phyloP scores from a whole-genome alignment of 129 eudicot genomes.

The Escallonia rubra region DNA sequence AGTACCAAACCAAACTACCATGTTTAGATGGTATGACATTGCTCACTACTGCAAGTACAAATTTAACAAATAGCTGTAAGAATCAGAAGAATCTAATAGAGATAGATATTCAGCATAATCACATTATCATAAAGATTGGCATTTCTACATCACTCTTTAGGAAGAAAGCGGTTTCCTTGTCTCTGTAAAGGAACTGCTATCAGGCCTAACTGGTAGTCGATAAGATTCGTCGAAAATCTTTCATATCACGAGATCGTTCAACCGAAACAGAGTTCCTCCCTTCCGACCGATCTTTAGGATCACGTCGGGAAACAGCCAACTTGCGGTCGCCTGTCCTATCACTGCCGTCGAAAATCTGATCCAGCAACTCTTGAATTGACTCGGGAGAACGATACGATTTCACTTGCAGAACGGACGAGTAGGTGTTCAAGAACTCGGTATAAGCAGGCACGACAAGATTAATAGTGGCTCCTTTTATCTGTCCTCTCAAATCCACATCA shows the following conservation, averaged over 20 bases:
- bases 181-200: background rate
- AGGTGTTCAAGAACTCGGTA: slow-evolving; percentile 35
- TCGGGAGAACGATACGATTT: slow-evolving; percentile 41
- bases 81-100: too few relatives aligned
- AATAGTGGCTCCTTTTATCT: slow-evolving; percentile 59
- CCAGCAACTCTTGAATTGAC: slow-evolving; percentile 35
- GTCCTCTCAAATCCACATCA: slow-evolving; percentile 66
- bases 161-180: too few relatives aligned
- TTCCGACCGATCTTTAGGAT: slow-evolving; percentile 25
- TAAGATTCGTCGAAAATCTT: slow-evolving; percentile 29
- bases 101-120: too few relatives aligned
- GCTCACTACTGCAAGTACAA: too few relatives aligned
- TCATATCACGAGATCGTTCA: slow-evolving; percentile 29
- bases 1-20: too few relatives aligned
- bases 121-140: too few relatives aligned
- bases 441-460: slow-evolving; percentile 64
- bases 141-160: too few relatives aligned
- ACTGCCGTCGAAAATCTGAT: slow-evolving; percentile 34
- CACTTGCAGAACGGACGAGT: slow-evolving; percentile 29
- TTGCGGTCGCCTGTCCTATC: slow-evolving; percentile 11
- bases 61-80: too few relatives aligned
- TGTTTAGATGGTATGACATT: too few relatives aligned
- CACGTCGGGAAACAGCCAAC: slow-evolving; percentile 20
- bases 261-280: slow-evolving; percentile 39
- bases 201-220: slow-evolving; percentile 43